phyloP scores from a whole-genome alignment of 805 yeast species.

The Candida awuae region DNA sequence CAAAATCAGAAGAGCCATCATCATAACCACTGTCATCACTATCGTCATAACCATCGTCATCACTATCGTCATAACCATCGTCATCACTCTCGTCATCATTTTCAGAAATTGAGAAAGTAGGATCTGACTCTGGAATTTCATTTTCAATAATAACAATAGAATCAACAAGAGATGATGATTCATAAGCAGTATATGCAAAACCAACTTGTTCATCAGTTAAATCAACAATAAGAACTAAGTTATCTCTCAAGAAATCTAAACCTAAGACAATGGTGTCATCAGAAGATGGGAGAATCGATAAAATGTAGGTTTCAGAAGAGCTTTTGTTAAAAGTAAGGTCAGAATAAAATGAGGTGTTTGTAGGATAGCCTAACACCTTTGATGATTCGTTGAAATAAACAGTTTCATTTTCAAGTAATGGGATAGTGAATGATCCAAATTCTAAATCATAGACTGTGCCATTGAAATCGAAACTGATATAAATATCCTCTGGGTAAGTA shows the following conservation, averaged over 20 bases:
- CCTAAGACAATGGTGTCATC: slow-evolving; percentile 9
- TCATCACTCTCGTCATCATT: background rate
- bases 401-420: slow-evolving; percentile 7
- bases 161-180: background rate
- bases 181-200: slow-evolving; percentile 2
- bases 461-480: slow-evolving; percentile 40
- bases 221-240: slow-evolving; percentile 1
- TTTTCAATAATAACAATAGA: background rate
- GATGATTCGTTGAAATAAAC: slow-evolving; percentile 4
- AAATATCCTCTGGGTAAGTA: background rate
- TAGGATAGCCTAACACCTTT: background rate
- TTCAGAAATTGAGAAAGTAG: no score
- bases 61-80: slow-evolving; percentile 1
- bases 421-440: slow-evolving; percentile 14
- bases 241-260: slow-evolving; percentile 7
- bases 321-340: background rate
- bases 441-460: slow-evolving; percentile 46
- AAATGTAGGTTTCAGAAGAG: background rate
- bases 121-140: background rate
- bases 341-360: slow-evolving; percentile 8
- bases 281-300: slow-evolving; percentile 11
- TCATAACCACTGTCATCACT: background rate
- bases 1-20: no score
- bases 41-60: background rate
- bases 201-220: slow-evolving; percentile 9